Evolutionary conservation across 208 protist genomes (phyloP).

Genomic region (Borovskyia barvae): DNA sequence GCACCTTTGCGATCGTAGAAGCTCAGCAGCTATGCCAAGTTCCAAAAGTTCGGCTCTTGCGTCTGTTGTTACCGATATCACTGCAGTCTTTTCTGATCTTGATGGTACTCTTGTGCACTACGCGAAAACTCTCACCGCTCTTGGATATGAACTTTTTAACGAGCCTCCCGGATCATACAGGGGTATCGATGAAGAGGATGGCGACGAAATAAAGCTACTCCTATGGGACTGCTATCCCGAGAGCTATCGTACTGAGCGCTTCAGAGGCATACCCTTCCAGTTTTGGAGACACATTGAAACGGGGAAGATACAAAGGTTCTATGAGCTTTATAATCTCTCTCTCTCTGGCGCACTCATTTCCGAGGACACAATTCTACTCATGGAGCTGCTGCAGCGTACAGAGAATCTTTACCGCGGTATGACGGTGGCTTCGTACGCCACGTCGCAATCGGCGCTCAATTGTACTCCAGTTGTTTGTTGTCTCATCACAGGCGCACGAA

Average conservation of each 20-base stretch:
- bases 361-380: slow-evolving; percentile 23
- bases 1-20: no score
- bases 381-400: slow-evolving; percentile 28
- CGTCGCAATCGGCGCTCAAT: no score
- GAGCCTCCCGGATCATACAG: not conserved
- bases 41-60: not conserved
- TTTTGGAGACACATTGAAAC: slow-evolving; percentile 24
- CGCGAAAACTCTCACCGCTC: slow-evolving; percentile 13
- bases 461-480: slow-evolving; percentile 12
- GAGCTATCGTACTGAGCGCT: slow-evolving; percentile 6
- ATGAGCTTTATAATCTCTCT: slow-evolving; percentile 22
- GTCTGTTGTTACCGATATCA: not conserved
- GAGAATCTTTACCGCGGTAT: slow-evolving; percentile 6
- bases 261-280: slow-evolving; percentile 5
- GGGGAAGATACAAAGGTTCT: slow-evolving; percentile 9
- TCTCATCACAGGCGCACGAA: slow-evolving; percentile 40
- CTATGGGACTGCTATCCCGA: slow-evolving; percentile 13
- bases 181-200: not conserved
- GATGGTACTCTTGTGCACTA: slow-evolving; percentile 37
- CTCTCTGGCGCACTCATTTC: slow-evolving; percentile 24
- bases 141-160: slow-evolving; percentile 9
- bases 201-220: slow-evolving; percentile 7
- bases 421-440: no score
- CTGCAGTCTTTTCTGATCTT: slow-evolving; percentile 25
- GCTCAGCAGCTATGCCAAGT: not conserved